Evolutionary conservation across 257 asterid genomes (phyloP).

Genomic region (Sherardia arvensis): DNA sequence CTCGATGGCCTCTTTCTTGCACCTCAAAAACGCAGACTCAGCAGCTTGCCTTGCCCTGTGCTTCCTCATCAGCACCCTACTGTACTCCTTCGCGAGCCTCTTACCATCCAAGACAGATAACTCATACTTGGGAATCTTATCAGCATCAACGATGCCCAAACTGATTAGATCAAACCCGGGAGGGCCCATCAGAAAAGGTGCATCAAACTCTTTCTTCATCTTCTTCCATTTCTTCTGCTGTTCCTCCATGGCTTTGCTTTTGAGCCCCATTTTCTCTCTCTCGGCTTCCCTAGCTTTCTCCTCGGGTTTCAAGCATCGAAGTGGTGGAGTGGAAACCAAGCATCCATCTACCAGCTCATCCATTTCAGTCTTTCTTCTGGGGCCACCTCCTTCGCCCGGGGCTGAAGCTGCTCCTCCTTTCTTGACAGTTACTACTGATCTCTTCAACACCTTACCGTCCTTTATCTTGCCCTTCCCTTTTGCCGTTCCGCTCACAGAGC

Average conservation of each 20-base stretch:
- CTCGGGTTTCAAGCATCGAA: conserved; percentile 24
- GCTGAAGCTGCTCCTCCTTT: conserved; percentile 43
- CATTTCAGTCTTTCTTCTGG: conserved; percentile 43
- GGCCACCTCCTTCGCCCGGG: conserved; percentile 27
- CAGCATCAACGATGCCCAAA: conserved; percentile 72
- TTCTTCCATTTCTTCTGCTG: conserved; percentile 15
- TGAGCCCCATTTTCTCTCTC: conserved; percentile 76
- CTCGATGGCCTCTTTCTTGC: conserved; percentile 77
- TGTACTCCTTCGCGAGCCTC: conserved; percentile 74
- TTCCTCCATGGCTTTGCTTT: conserved; percentile 2
- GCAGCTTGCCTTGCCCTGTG: conserved; percentile 85
- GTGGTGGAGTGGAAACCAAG: conserved; percentile 56
- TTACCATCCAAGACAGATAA: conserved; percentile 76
- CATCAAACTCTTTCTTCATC: conserved; percentile 31
- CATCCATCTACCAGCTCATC: conserved; percentile 65
- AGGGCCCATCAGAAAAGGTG: conserved; percentile 57
- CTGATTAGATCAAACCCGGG: conserved; percentile 71
- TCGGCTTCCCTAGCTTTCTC: conserved; percentile 7
- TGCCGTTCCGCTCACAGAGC: conserved; percentile 31
- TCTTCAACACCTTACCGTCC: conserved; percentile 47
- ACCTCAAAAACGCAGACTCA: conserved; percentile 46
- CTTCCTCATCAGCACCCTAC: conserved; percentile 80
- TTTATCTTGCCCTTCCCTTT: conserved; percentile 79
- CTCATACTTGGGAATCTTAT: conserved; percentile 71
- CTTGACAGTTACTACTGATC: conserved; percentile 48